These are phyloP conservation scores for Leishmania braziliensis DNA, from an alignment of 208 protist species.

Conservation along the genomic window DNA sequence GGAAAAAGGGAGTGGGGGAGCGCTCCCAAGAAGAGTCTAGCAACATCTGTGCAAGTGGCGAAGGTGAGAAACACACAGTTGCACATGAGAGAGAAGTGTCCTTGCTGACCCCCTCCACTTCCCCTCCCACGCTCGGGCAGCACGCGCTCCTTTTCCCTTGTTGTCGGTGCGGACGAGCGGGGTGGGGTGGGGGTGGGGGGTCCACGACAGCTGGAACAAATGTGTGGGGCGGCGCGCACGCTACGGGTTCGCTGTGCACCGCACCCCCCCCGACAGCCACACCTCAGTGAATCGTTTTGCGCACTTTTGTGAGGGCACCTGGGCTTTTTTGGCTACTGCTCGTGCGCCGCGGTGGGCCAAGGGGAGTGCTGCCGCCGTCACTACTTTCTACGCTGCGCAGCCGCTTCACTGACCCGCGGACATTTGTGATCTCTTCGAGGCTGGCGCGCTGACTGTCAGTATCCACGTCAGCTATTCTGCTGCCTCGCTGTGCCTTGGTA, in stretches of 20 bases:
- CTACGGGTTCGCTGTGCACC: neutral
- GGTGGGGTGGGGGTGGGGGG: no score
- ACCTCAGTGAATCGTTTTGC: conserved; percentile 34
- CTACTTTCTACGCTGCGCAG: conserved; percentile 34
- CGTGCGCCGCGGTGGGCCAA: neutral
- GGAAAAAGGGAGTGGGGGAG: neutral
- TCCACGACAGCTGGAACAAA: neutral
- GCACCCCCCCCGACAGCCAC: neutral
- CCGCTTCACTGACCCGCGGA: conserved; percentile 24
- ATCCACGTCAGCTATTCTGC: neutral
- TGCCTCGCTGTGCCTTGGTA: neutral
- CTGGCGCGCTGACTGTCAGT: conserved; percentile 18
- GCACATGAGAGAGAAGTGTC: neutral
- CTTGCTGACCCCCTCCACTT: neutral
- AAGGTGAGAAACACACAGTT: neutral
- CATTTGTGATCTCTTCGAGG: conserved; percentile 31
- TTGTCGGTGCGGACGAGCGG: neutral
- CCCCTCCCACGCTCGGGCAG: no score
- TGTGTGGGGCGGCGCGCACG: neutral
- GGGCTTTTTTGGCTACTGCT: conserved; percentile 28
- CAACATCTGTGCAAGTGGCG: neutral
- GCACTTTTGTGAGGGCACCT: conserved; percentile 31
- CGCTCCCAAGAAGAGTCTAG: neutral
- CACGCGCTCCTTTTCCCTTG: no score
- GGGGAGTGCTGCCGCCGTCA: conserved; percentile 29